Conservation (phyloP, 2,329 filamentous ascomycete genomes). For the Arthrobotrys iridis region DNA sequence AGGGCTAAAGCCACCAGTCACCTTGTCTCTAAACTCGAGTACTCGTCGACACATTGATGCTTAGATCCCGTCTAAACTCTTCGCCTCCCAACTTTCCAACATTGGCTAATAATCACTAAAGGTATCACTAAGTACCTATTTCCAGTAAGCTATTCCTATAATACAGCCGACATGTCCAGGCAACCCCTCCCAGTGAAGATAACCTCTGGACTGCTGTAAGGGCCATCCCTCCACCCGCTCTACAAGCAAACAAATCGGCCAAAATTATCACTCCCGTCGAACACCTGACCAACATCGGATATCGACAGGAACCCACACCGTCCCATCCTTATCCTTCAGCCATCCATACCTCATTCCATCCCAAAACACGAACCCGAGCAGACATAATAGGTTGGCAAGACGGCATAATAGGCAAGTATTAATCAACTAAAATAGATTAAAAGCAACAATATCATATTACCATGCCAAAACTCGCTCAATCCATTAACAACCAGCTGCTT, state of each 20-base stretch:
- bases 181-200: neutral
- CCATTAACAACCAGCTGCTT: neutral
- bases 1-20: neutral
- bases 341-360: neutral
- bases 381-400: neutral
- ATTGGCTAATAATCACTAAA: slow-evolving; percentile 5
- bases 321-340: slow-evolving; percentile 4
- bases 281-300: slow-evolving; percentile 22
- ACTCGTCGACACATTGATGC: slow-evolving; percentile 1
- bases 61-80: slow-evolving; percentile 14
- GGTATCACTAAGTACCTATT: slow-evolving; percentile 17
- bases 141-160: neutral
- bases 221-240: neutral
- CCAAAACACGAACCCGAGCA: slow-evolving; percentile 1
- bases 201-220: neutral
- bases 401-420: slow-evolving; percentile 4
- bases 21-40: slow-evolving; percentile 9
- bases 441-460: slow-evolving; percentile 20
- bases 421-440: slow-evolving; percentile 30
- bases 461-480: slow-evolving; percentile 11
- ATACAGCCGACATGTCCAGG: slow-evolving; percentile 1
- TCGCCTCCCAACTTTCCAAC: slow-evolving; percentile 2
- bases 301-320: slow-evolving; percentile 12
- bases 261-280: slow-evolving; percentile 13
- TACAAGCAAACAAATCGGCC: slow-evolving; percentile 7